Evolutionary conservation across 352 stramenopile species (phyloP).

Genomic region (Elongisporangium senticosum): DNA sequence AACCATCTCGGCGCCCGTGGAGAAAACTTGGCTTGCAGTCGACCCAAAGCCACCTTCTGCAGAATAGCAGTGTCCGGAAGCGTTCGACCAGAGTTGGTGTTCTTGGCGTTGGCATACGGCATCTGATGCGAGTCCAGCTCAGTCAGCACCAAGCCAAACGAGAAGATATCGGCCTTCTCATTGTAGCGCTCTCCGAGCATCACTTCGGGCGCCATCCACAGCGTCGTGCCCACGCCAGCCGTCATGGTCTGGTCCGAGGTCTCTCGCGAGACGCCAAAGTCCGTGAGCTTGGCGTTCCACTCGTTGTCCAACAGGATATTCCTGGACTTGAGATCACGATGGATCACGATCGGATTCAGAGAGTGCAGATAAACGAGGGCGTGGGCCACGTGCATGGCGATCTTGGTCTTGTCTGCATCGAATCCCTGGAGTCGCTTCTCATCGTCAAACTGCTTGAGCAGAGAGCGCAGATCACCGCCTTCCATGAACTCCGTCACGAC

Average conservation of each 20-base stretch:
- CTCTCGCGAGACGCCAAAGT: slow-evolving; percentile 42
- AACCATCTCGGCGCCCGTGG: too few relatives aligned
- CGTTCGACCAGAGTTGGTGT: slow-evolving; percentile 13
- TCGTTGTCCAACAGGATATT: slow-evolving; percentile 33
- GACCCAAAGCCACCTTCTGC: slow-evolving; percentile 34
- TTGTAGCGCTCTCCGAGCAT: slow-evolving; percentile 41
- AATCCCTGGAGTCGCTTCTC: slow-evolving; percentile 24
- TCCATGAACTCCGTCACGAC: slow-evolving; percentile 39
- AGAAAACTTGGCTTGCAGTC: neutral
- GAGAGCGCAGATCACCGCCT: slow-evolving; percentile 30
- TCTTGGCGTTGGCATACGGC: slow-evolving; percentile 16
- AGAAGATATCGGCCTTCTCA: slow-evolving; percentile 41
- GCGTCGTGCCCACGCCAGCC: slow-evolving; percentile 23
- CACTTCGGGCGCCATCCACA: slow-evolving; percentile 44
- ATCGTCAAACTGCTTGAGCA: slow-evolving; percentile 25
- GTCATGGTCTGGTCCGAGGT: slow-evolving; percentile 30
- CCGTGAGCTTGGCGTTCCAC: slow-evolving; percentile 34
- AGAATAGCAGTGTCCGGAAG: slow-evolving; percentile 28
- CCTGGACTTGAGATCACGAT: slow-evolving; percentile 50
- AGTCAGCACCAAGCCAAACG: slow-evolving; percentile 38
- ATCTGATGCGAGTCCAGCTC: slow-evolving; percentile 38
- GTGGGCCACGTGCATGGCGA: slow-evolving; percentile 24
- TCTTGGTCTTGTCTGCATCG: slow-evolving; percentile 23
- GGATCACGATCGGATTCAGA: slow-evolving; percentile 26
- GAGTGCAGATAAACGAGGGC: slow-evolving; percentile 40